Base-by-base conservation (phyloP, 148 eudicot genomes). In the Vaccinium corymbosum region DNA sequence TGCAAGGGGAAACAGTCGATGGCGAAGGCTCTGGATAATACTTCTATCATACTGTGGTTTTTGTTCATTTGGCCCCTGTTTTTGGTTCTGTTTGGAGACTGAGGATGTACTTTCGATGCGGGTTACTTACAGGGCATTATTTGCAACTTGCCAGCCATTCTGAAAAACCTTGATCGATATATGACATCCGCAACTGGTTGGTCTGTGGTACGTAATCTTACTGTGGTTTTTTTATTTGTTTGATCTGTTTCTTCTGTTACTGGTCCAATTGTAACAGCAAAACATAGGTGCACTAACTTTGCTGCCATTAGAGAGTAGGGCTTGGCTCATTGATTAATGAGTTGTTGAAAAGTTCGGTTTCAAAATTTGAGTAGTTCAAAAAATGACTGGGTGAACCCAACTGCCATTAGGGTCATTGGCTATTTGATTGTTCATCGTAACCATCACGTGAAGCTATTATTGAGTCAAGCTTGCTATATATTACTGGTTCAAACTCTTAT, bases 1-100 rank as follows among this genome's bases (percentile, higher is more conserved):
- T 92, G 84, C 93, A 89, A 84, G 88, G 87, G 81, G 80, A 80
- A 80, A 80, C 25, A 48, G 38, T 22, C 6, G 75, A 64, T 15
- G 25, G 46, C 32, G 16, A 64, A 64, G 6, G n/a, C 68, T 46
- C 75, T 81, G 83, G 71, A 64, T 22, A 64, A 9, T 8, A 22
- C 64, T 19, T 59, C 20, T 35, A 35, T 35, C 38, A 35, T 2
- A 35, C 38, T 35, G 38, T 35, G 32, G 1, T 25, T 27, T 10
- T 70, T n/a, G 27, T 70, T 11, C 74, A 70, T 11, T 29, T 29
- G 42, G 42, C 20, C 53, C 46, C 15, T 48, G 27, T 13, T 42
- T 9, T 48, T 48, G 79, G 20, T 38, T 20, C 20, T 49, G 53
- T 19, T 11, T 49, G 29, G 29, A 48, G n/a, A 76, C 4, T n/a